Percentiles rank a stretch among this genome's conserved stretches.
Evolutionary conservation across 495 filamentous ascomycete genomes (phyloP).

Genomic region (Podospora conica): DNA sequence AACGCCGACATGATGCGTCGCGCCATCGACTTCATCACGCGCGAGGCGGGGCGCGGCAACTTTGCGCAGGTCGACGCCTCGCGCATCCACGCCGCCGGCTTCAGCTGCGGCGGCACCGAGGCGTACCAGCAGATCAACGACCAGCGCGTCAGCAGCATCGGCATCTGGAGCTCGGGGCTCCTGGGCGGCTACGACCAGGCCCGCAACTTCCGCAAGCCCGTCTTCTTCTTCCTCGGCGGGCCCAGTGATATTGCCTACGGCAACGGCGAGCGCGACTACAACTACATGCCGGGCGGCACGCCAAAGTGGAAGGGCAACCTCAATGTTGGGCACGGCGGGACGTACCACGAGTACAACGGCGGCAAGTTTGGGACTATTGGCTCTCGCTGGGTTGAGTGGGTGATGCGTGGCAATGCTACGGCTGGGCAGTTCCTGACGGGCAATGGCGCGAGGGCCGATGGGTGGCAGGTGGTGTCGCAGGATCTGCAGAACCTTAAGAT

Average conservation of each 20-base stretch:
- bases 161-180: slow-evolving; percentile 24
- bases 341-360: not conserved
- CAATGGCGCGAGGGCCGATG: not conserved
- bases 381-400: not conserved
- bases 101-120: slow-evolving; percentile 27
- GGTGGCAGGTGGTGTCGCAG: slow-evolving; percentile 1
- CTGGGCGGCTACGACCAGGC: slow-evolving; percentile 12
- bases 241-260: slow-evolving; percentile 26
- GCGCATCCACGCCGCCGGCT: slow-evolving; percentile 23
- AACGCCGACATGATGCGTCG: slow-evolving; percentile 14
- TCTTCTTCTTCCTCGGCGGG: slow-evolving; percentile 27
- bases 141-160: slow-evolving; percentile 19
- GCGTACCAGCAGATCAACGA: slow-evolving; percentile 20
- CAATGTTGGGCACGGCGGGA: not conserved
- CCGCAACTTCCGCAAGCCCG: slow-evolving; percentile 18
- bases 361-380: slow-evolving; percentile 4
- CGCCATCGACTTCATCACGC: slow-evolving; percentile 24
- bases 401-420: not conserved
- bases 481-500: slow-evolving; percentile 1
- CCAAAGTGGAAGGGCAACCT: slow-evolving; percentile 2
- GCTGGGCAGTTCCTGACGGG: not conserved
- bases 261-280: slow-evolving; percentile 13
- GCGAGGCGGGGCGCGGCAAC: not conserved
- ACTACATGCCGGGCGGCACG: not conserved
- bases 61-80: slow-evolving; percentile 23